Conservation (phyloP, 2,329 filamentous ascomycete genomes). For the Macrophomina phaseolina region DNA sequence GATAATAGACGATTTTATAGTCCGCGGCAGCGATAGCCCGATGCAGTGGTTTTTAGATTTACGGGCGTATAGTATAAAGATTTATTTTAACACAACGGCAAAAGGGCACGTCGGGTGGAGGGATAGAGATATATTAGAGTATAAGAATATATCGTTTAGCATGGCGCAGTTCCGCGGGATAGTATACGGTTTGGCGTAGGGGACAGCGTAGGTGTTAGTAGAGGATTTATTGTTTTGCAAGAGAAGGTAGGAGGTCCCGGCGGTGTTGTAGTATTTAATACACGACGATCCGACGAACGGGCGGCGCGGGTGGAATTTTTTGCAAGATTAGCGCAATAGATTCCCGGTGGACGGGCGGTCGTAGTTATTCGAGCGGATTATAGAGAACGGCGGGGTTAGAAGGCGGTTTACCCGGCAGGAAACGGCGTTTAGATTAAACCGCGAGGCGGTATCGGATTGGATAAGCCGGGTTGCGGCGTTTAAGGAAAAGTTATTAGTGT, state of each 20-base stretch:
- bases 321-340: no score
- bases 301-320: slow-evolving; percentile 27
- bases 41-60: slow-evolving; percentile 33
- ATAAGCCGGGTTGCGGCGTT: slow-evolving; percentile 1
- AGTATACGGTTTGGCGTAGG: not conserved
- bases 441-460: not conserved
- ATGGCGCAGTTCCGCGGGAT: not conserved
- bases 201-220: no score
- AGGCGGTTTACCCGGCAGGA: not conserved
- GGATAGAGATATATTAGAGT: slow-evolving; percentile 28
- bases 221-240: no score
- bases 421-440: not conserved
- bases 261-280: slow-evolving; percentile 21
- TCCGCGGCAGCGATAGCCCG: slow-evolving; percentile 28
- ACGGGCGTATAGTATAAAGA: slow-evolving; percentile 30
- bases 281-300: slow-evolving; percentile 28
- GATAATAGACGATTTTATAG: slow-evolving; percentile 29
- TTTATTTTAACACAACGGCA: slow-evolving; percentile 30
- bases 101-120: slow-evolving; percentile 28
- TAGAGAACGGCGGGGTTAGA: not conserved
- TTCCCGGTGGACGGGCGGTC: not conserved
- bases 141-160: slow-evolving; percentile 28
- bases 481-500: slow-evolving; percentile 33
- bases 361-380: not conserved
- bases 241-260: no score